Evolutionary conservation across 495 filamentous ascomycete species (phyloP).

Genomic region (Aspergillus bertholletiae): DNA sequence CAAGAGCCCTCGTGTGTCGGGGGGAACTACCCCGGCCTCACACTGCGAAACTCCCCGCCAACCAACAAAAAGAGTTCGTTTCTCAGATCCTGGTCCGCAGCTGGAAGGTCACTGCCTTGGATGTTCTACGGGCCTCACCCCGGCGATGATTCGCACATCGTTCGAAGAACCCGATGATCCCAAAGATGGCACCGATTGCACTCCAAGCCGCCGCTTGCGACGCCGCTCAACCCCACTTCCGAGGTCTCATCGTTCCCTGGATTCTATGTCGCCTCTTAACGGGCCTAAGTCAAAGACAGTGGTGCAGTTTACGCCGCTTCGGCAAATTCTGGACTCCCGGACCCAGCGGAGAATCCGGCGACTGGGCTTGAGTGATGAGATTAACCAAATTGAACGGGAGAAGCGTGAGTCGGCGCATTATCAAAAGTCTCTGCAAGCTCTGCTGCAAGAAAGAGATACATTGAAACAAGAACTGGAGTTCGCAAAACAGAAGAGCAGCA

Average conservation of each 20-base stretch:
- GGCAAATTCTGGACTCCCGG: conserved; percentile 67
- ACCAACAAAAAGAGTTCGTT: conserved; percentile 63
- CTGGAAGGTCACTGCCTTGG: conserved; percentile 19
- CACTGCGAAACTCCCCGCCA: conserved; percentile 25
- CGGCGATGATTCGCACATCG: conserved; percentile 57
- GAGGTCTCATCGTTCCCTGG: conserved; percentile 19
- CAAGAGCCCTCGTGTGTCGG: conserved; percentile 3
- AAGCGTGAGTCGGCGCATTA: conserved; percentile 46
- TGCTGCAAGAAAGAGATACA: conserved; percentile 34
- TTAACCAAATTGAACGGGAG: conserved; percentile 61
- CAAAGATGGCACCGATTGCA: conserved; percentile 21
- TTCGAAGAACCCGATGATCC: conserved; percentile 26
- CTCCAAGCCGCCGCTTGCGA: conserved; percentile 42
- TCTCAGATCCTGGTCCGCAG: conserved; percentile 65
- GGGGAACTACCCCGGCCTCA: neutral
- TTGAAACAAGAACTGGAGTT: conserved; percentile 50
- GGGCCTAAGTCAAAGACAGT: conserved; percentile 28
- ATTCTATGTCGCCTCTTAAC: conserved; percentile 27
- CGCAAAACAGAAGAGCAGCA: conserved; percentile 32
- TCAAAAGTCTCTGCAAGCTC: conserved; percentile 45
- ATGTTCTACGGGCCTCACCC: conserved; percentile 64
- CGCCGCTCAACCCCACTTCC: conserved; percentile 28
- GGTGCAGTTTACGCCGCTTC: conserved; percentile 63
- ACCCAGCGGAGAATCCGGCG: conserved; percentile 67
- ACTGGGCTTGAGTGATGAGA: conserved; percentile 70